Evolutionary conservation across 2,329 filamentous ascomycete genomes (phyloP), one percentile per base, ranked within the genome.

Genomic region (Colletotrichum graminicola): DNA sequence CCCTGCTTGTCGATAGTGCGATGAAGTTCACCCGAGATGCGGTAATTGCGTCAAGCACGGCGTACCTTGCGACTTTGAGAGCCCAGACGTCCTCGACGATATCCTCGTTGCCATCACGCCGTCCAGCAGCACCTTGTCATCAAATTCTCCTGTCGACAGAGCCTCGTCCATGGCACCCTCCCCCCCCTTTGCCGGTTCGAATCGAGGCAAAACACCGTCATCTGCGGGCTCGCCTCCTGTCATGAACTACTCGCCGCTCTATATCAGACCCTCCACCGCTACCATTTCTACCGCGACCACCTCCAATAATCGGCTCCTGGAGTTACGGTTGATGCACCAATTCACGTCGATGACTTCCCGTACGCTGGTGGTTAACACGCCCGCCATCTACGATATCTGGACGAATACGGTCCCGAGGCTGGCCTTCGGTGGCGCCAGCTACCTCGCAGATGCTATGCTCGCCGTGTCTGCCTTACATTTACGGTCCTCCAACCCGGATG

Each of bases 21-120:
- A 92, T 77, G 90, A 92, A 79, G 81, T 89, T 14, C 90, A 91
- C 76, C 90, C 90, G 11, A 82, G 86, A 70, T 92, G 90, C 77
- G 88, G 89, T 72, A 91, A 92, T 79, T 92, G 90, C 80, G 81
- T 85, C 67, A 92, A 91, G 76, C 90, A 92, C 80, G 90, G 89
- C 75, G 90, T 92, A 47, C 78, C 83, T 43, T 92, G 90, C 80
- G 90, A 92, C 78, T 92, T 92, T 76, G 88, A 90, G 75, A 84
- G 84, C 73, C 84, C 86, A 11, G 79, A 84, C 45, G 79, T 85
- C 68, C 78, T 84, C 69, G 82, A 85, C 64, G 82, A 86, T 56
- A 80, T 87, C 55, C 76, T 80, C 34, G 75, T 82, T 3, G 77
- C 81, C 56, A 39, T 61, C 4, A 64, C 74, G 10, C 63, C 73